Percentiles rank a stretch among this genome's conserved stretches.
phyloP scores from a whole-genome alignment of 1,284 basidiomycete genomes.

The Paramarasmius palmivorus region DNA sequence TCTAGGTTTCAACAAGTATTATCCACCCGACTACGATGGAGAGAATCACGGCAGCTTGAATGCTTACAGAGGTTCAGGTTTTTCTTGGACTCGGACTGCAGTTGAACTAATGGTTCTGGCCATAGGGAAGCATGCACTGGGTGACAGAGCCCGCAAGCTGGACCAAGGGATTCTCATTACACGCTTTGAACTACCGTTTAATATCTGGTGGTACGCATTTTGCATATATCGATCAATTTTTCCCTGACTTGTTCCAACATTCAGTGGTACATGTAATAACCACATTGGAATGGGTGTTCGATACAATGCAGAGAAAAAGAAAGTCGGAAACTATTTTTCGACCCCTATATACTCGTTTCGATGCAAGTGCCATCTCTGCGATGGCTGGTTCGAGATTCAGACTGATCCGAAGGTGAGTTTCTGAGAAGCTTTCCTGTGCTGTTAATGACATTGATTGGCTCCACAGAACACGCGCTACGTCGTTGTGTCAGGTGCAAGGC shows the following conservation, averaged over 20 bases:
- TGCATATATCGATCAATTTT: not conserved
- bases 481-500: constrained; percentile 86
- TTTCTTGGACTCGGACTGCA: not conserved
- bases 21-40: constrained; percentile 90
- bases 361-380: constrained; percentile 96
- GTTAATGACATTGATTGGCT: not conserved
- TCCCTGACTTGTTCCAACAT: constrained; percentile 3
- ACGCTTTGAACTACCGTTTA: constrained; percentile 94
- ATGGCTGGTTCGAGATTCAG: constrained; percentile 93
- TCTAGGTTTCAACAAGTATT: constrained; percentile 87
- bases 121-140: constrained; percentile 91
- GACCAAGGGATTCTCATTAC: constrained; percentile 93
- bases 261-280: constrained; percentile 84
- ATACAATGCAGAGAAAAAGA: constrained; percentile 98
- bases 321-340: constrained; percentile 92
- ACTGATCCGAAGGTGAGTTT: constrained; percentile 89
- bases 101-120: constrained; percentile 28
- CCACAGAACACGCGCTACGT: constrained; percentile 92
- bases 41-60: constrained; percentile 83
- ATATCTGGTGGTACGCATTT: constrained; percentile 89
- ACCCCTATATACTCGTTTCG: constrained; percentile 94
- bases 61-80: constrained; percentile 63
- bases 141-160: constrained; percentile 88
- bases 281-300: constrained; percentile 97
- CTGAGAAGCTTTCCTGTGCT: not conserved